Evolutionary conservation across 768 basidiomycete species (phyloP), one percentile per base, ranked within the genome.

Genomic region (Pisolithus marmoratus): DNA sequence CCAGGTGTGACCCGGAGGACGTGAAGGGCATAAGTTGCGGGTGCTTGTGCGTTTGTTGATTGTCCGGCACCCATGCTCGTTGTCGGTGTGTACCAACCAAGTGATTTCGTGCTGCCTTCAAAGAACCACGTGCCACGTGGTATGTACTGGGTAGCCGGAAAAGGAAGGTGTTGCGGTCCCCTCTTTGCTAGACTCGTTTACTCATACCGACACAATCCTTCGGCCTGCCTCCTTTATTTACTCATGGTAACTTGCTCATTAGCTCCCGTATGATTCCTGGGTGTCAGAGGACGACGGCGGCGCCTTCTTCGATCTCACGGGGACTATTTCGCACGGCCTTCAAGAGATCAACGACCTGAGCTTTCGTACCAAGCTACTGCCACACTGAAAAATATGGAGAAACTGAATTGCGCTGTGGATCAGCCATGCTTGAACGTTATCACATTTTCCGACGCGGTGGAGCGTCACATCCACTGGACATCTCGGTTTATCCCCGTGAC

Each of bases 311-410:
- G 88, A 96, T 70, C 75, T 95, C 46, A 75, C 94, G 40, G 94
- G 65, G 91, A 94, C 66, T 98, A 98, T 68, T 98, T 98, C 63
- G 76, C 77, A 6, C 93, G 93, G 64, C 77, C 84, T 0, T 62
- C 74, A 72, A 74, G 80, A 57, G 94, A 97, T 56, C 84, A 90
- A 64, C 81, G 84, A 17, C 90, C 91, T 0, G 90, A 96, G 58
- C 72, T 90, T 11, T 83, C 87, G 50, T 97, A 92, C 68, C 94
- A 97, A 70, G 84, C 91, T 40, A 94, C 93, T 2, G 92, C 92
- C 5, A 96, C 94, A 5, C 82, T 95, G 20, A 91, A 94, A 70
- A 93, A 94, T 67, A 97, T 93, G n/a, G n/a, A 96, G 71, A 92
- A 90, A 61, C 86, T 87, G 37, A 88, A 83, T 64, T 92, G 90